phyloP scores from a whole-genome alignment of 139 green algal species.

The Micromonas pusilla region DNA sequence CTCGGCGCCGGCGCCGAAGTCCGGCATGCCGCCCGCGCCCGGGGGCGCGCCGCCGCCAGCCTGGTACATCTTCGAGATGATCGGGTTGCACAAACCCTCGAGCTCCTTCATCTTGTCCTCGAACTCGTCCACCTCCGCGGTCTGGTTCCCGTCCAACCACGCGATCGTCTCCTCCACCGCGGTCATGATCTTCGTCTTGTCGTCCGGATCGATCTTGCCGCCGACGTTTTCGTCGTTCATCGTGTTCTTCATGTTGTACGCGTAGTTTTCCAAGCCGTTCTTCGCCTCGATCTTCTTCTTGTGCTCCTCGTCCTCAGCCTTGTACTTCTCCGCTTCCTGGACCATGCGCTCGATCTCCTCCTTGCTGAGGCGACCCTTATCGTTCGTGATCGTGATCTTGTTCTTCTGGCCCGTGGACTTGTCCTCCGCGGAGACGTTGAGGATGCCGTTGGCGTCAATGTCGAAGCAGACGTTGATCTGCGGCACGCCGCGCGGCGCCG shows the following conservation, averaged over 20 bases:
- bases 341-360: slow-evolving; percentile 99
- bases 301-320: slow-evolving; percentile 89
- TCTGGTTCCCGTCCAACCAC: slow-evolving; percentile 94
- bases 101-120: slow-evolving; percentile 96
- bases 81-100: slow-evolving; percentile 83
- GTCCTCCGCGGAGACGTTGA: slow-evolving; percentile 95
- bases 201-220: slow-evolving; percentile 66
- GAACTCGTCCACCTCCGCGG: slow-evolving; percentile 92
- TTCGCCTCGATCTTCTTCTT: slow-evolving; percentile 88
- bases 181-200: slow-evolving; percentile 86
- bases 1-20: slow-evolving; percentile 42
- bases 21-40: slow-evolving; percentile 39
- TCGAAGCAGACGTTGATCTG: slow-evolving; percentile 97
- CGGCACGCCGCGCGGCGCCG: slow-evolving; percentile 89
- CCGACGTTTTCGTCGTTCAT: slow-evolving; percentile 82
- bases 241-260: slow-evolving; percentile 86
- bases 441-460: slow-evolving; percentile 98
- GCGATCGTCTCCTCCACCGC: slow-evolving; percentile 72
- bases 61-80: slow-evolving; percentile 81
- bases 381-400: slow-evolving; percentile 99
- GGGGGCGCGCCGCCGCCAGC: slow-evolving; percentile 40
- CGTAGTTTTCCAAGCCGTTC: slow-evolving; percentile 88
- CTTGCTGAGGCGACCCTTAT: slow-evolving; percentile 96
- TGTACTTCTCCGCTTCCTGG: slow-evolving; percentile 95
- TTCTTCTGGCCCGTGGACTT: slow-evolving; percentile 91